Evolutionary conservation across 192 early-diverging fungal genomes (phyloP), one percentile per base, ranked within the genome.

Genomic region (Chytriomyces hyalinus): DNA sequence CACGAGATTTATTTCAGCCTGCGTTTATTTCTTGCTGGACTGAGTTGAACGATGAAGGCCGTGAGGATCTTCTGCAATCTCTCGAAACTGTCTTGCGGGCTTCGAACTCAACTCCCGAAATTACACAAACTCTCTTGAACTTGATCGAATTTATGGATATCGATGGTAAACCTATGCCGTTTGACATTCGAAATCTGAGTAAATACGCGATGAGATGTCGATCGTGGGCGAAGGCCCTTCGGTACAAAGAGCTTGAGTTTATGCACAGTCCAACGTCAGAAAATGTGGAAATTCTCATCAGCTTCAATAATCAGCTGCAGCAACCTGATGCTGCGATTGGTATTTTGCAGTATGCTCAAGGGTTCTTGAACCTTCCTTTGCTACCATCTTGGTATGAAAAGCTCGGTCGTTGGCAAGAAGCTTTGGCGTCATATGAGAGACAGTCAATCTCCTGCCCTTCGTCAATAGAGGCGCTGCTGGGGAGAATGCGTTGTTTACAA

Each of bases 71-170:
- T 8, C 90, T 93, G 0, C 73, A 63, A 36, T 88, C 90, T 1
- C 68, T 96, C 49, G 89, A 94, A 73, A 89, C 86, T 4, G 95
- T 92, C 4, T 83, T 95, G 4, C 84, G 81, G 2, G 87, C 92
- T 13, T 78, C 82, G 4, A 93, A 91, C 43, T 93, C 92, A 51
- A 91, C 94, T 6, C 86, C 92, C 0, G 95, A 96, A 62, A 91
- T 95, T 53, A 83, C 93, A 72, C 93, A 94, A 77, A 88, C 87
- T 0, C 84, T 97, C 15, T 86, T 96, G 53, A 93, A 94, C 53
- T 84, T 96, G 49, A 93, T 93, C 6, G 95, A 94, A 78, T 95
- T 93, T 61, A 97, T 96, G 95, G 95, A 96, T 82, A 92, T 92
- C 65, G 93, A 96, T 73, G 91, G 93, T 68, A 94, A 94, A 75